phyloP scores from a whole-genome alignment of 345 rosid species.

The Hevea brasiliensis region DNA sequence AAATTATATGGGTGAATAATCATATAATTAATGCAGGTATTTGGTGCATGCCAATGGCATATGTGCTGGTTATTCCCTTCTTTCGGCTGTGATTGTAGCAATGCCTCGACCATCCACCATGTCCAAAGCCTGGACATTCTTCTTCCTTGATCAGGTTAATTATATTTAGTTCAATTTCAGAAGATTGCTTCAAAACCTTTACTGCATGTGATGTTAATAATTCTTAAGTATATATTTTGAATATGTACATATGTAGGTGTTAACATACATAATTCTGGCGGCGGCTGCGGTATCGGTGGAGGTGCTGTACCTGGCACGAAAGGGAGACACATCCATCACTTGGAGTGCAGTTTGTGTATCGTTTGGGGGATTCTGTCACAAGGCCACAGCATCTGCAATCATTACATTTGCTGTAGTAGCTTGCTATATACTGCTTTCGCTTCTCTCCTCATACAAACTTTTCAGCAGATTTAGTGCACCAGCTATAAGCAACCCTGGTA shows the following conservation, averaged over 20 bases:
- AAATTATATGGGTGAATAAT: too few species aligned
- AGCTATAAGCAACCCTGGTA: constrained; percentile 22
- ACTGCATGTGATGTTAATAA: too few species aligned
- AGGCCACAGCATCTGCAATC: constrained; percentile 57
- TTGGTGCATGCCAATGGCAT: constrained; percentile 95
- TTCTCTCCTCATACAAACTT: constrained; percentile 77
- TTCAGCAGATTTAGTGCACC: constrained; percentile 77
- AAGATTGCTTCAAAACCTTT: too few species aligned
- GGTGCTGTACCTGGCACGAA: constrained; percentile 67
- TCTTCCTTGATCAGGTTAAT: constrained; percentile 92
- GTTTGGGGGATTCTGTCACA: constrained; percentile 64
- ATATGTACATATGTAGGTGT: constrained; percentile 27
- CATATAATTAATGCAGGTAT: constrained; percentile 43
- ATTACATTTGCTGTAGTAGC: constrained; percentile 56
- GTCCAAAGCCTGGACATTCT: constrained; percentile 84
- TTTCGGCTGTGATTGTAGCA: constrained; percentile 70
- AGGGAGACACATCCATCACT: constrained; percentile 61
- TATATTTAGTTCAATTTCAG: neutral
- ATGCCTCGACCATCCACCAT: constrained; percentile 68
- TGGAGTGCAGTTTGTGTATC: constrained; percentile 79
- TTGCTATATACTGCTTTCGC: constrained; percentile 53
- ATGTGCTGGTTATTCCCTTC: constrained; percentile 92
- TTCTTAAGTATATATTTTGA: too few species aligned
- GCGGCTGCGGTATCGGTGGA: constrained; percentile 72
- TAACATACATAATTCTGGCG: constrained; percentile 64